phyloP scores from a whole-genome alignment of 2,329 filamentous ascomycete species.

The Nothophoma quercina region DNA sequence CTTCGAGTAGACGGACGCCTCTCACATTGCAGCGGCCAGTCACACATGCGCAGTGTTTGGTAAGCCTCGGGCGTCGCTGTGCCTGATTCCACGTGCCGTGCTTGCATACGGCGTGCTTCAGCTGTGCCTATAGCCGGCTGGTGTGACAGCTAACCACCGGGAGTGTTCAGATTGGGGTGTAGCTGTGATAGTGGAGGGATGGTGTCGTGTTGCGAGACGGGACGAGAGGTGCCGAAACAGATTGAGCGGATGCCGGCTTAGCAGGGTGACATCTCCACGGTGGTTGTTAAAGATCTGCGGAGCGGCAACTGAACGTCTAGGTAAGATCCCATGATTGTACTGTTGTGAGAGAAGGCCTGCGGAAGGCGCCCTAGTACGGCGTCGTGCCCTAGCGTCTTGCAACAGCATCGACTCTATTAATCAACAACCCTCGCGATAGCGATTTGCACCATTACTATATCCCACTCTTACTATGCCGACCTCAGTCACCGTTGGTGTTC shows the following conservation, averaged over 20 bases:
- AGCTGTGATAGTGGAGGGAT: background rate
- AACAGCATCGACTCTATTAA: background rate
- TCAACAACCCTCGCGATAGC: background rate
- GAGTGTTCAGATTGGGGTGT: background rate
- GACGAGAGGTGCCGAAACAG: constrained; percentile 9
- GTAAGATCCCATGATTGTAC: background rate
- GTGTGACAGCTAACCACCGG: background rate
- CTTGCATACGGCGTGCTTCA: background rate
- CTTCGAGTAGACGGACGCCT: constrained; percentile 1
- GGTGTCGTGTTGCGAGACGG: constrained; percentile 2
- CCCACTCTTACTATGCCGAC: background rate
- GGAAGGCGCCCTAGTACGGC: no score
- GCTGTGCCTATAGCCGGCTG: background rate
- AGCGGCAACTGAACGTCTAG: background rate
- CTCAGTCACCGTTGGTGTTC: background rate
- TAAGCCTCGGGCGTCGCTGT: background rate
- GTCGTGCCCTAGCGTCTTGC: no score
- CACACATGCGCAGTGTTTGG: constrained; percentile 1
- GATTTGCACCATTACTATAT: background rate
- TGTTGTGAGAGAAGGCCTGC: background rate
- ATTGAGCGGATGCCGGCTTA: background rate
- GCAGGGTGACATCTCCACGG: background rate
- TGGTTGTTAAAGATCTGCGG: background rate
- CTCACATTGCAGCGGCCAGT: no score
- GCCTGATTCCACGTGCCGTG: background rate